phyloP scores from a whole-genome alignment of 23 red algal genomes.

The Gracilariopsis chorda region DNA sequence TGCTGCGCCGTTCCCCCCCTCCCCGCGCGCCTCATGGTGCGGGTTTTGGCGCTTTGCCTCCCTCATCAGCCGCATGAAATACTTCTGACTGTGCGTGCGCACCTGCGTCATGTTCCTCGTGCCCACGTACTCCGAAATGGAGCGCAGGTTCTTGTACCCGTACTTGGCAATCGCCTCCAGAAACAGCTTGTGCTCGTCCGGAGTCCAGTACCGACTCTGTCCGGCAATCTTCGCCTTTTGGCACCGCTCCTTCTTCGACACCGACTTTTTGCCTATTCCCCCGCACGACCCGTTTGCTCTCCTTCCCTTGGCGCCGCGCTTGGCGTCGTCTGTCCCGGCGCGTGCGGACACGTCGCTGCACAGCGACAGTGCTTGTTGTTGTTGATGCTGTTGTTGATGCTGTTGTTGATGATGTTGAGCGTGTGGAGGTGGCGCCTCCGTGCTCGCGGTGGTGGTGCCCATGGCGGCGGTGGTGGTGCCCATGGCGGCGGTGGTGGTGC shows the following conservation, averaged over 20 bases:
- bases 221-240: slow-evolving; percentile 65
- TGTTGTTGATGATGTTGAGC: not conserved
- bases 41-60: slow-evolving; percentile 72
- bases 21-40: not conserved
- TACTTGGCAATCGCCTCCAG: slow-evolving; percentile 82
- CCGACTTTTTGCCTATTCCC: not conserved
- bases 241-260: not conserved
- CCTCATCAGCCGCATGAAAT: slow-evolving; percentile 82
- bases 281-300: not conserved
- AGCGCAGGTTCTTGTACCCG: slow-evolving; percentile 87
- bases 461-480: not conserved
- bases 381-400: not conserved
- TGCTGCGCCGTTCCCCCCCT: not conserved
- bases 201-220: slow-evolving; percentile 86
- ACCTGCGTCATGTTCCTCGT: slow-evolving; percentile 92
- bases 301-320: not conserved
- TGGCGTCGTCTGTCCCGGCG: not conserved
- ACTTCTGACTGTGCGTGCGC: slow-evolving; percentile 93
- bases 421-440: not conserved
- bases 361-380: slow-evolving; percentile 22
- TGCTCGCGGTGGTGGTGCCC: not conserved
- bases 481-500: not conserved
- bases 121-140: slow-evolving; percentile 79
- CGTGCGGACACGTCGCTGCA: slow-evolving; percentile 50
- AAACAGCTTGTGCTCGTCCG: slow-evolving; percentile 85